Conservation (phyloP, 179 eudicot genomes). For the Patellifolia procumbens region DNA sequence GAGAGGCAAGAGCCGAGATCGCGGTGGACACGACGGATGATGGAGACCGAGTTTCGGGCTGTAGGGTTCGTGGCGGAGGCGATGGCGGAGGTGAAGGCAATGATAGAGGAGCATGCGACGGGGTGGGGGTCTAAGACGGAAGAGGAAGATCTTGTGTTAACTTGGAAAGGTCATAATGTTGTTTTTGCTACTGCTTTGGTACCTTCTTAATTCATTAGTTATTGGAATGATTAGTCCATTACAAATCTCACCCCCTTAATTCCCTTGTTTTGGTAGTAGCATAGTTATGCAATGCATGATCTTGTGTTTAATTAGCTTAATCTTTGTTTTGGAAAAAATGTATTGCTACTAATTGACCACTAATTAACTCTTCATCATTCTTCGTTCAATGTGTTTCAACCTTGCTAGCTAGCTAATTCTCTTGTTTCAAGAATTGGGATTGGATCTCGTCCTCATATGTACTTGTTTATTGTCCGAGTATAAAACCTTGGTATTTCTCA, state of each 20-base stretch:
- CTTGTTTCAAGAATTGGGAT: not conserved
- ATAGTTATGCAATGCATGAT: not conserved
- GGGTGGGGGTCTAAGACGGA: slow-evolving; percentile 98
- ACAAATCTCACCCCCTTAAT: not conserved
- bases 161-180: slow-evolving; percentile 97
- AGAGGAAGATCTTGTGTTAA: slow-evolving; percentile 78
- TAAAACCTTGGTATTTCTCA: no score
- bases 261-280: no score
- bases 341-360: not conserved
- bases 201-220: slow-evolving; percentile 34
- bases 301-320: not conserved
- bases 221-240: not conserved
- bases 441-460: not conserved
- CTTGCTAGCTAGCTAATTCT: no score
- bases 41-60: slow-evolving; percentile 51
- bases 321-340: not conserved
- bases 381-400: no score
- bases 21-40: slow-evolving; percentile 73
- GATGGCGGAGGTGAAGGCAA: slow-evolving; percentile 59
- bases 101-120: slow-evolving; percentile 91
- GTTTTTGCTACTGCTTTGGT: slow-evolving; percentile 88
- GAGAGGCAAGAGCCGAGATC: slow-evolving; percentile 70
- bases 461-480: not conserved
- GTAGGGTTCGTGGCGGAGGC: slow-evolving; percentile 56
- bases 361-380: not conserved